phyloP scores from a whole-genome alignment of 2,329 filamentous ascomycete genomes.

The Acrodontium crateriforme region DNA sequence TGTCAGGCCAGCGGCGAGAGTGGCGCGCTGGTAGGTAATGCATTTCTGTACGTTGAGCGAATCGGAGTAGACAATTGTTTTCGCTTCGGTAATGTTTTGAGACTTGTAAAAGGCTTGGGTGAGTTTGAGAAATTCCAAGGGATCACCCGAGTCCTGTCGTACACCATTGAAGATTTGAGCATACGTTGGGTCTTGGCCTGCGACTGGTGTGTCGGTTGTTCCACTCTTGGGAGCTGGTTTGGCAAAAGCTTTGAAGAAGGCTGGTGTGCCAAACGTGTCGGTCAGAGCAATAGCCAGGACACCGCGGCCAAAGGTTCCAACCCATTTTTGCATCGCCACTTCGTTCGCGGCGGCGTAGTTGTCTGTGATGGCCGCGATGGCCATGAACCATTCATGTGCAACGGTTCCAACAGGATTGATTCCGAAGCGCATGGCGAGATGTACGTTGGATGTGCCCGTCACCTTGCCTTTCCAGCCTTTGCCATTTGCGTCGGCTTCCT shows the following conservation, averaged over 20 bases:
- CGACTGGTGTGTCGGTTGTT: constrained; percentile 7
- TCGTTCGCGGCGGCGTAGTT: constrained; percentile 79
- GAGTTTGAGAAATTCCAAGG: constrained; percentile 60
- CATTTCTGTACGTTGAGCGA: constrained; percentile 84
- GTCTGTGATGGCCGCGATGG: constrained; percentile 77
- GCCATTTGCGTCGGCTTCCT: constrained; percentile 44
- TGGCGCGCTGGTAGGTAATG: constrained; percentile 73
- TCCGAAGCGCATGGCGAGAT: constrained; percentile 86
- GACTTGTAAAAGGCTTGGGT: constrained; percentile 71
- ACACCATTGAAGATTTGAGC: constrained; percentile 73
- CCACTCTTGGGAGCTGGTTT: constrained; percentile 38
- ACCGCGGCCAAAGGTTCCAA: constrained; percentile 75
- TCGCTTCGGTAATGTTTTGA: constrained; percentile 62
- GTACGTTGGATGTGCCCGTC: constrained; percentile 87
- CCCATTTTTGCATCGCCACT: constrained; percentile 73
- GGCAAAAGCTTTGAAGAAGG: constrained; percentile 75
- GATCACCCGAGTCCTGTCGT: constrained; percentile 82
- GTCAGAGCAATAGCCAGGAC: constrained; percentile 69
- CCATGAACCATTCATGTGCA: constrained; percentile 99
- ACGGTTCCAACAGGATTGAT: constrained; percentile 77
- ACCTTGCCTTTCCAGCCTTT: constrained; percentile 58
- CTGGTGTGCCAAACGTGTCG: constrained; percentile 87
- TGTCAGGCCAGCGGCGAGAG: constrained; percentile 67
- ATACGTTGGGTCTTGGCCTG: constrained; percentile 41
- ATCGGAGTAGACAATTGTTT: constrained; percentile 90